Evolutionary conservation across 768 basidiomycete species (phyloP).

Genomic region (Scleroderma bovista): DNA sequence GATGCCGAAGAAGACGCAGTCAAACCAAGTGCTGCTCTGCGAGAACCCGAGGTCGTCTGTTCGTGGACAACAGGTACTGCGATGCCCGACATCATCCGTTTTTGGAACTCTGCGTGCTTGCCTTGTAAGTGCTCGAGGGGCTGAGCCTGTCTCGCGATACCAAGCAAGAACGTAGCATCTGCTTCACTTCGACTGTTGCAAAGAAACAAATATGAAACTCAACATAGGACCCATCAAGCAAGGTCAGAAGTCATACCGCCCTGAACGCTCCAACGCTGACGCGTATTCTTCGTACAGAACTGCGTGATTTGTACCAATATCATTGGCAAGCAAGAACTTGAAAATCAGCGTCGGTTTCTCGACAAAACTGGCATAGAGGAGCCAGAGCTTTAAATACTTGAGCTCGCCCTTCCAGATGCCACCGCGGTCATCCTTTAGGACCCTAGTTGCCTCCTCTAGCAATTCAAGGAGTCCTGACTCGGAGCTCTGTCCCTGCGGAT

Average conservation of each 20-base stretch:
- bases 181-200: conserved; percentile 73
- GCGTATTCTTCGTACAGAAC: conserved; percentile 93
- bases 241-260: conserved; percentile 50
- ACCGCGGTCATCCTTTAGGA: conserved; percentile 70
- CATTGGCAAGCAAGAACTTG: conserved; percentile 83
- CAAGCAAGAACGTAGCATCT: conserved; percentile 85
- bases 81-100: conserved; percentile 69
- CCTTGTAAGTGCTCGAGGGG: conserved; percentile 77
- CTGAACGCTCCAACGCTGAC: conserved; percentile 72
- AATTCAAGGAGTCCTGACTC: conserved; percentile 90
- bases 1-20: conserved; percentile 32
- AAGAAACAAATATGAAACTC: background rate
- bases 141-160: conserved; percentile 75
- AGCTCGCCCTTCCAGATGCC: conserved; percentile 74
- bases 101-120: conserved; percentile 84
- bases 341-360: conserved; percentile 87
- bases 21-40: conserved; percentile 43
- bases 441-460: conserved; percentile 85
- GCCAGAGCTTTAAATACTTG: conserved; percentile 91
- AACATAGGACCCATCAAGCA: conserved; percentile 24
- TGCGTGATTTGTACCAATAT: conserved; percentile 78
- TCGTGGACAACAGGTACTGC: conserved; percentile 33
- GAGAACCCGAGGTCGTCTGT: conserved; percentile 27
- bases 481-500: conserved; percentile 86
- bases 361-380: conserved; percentile 88